Evolutionary conservation across 2,329 filamentous ascomycete species (phyloP), one percentile per base, ranked within the genome.

Genomic region (Aphanocladium album): DNA sequence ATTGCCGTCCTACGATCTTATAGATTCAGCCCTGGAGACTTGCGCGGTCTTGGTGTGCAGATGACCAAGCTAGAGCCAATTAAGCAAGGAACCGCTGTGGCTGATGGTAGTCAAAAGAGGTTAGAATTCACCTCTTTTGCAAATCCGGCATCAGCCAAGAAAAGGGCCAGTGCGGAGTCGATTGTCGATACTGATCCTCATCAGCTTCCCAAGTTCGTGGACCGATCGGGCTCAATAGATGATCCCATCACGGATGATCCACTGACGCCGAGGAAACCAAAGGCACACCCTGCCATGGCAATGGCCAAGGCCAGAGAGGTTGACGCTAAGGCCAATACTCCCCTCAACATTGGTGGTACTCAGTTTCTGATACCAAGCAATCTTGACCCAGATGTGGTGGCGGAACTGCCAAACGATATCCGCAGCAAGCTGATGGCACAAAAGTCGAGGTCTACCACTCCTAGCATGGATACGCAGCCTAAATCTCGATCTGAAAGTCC

Each of bases 291-390:
- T 37, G 83, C 81, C 3, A 73, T 83, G 57, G 77, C 78, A 2
- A 74, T 86, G 52, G 74, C 79, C 2, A 79, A 75, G 65, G 78
- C 80, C 2, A 79, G 76, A 60, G 75, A 80, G 43, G 67, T 70
- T 60, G 74, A 89, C 71, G 62, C 76, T 64, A 77, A 84, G 73
- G 77, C 89, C 23, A 88, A 82, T 63, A 84, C 83, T 7, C 87
- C 87, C 1, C 77, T 96, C 23, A 96, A 97, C 68, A 83, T 91
- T 3, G 80, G 86, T 3, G 91, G 93, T 2, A 96, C 93, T 0
- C 95, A 99, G 68, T 99, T 99, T 68, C 85, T 98, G 51, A 80
- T 99, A 66, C 95, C 95, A 0, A 84, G 84, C 1, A 90, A 96
- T 66, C 83, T 90, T 2, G 95, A 99, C 70, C 87, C 89, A 0